phyloP scores from a whole-genome alignment of 352 stramenopile genomes.

The Globisporangium paroecandrum region DNA sequence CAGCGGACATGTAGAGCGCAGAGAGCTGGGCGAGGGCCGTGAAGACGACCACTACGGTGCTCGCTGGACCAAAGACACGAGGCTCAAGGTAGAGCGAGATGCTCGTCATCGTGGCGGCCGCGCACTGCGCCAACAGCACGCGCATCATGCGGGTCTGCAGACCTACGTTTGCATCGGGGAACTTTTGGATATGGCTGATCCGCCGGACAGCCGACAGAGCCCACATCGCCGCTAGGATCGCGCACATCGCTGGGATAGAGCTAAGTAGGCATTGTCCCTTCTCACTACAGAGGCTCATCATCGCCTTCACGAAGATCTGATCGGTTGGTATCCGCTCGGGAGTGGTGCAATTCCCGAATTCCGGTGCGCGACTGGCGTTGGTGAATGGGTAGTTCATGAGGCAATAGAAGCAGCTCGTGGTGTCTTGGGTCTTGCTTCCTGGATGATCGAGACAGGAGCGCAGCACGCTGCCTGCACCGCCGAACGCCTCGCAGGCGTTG shows the following conservation, averaged over 20 bases:
- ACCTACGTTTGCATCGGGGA: constrained; percentile 41
- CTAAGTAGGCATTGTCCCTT: constrained; percentile 33
- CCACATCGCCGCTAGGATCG: constrained; percentile 33
- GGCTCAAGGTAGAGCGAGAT: constrained; percentile 28
- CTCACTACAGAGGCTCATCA: constrained; percentile 49
- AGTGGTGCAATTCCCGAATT: background rate
- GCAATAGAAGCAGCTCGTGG: background rate
- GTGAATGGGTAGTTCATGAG: background rate
- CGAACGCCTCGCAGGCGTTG: constrained; percentile 54
- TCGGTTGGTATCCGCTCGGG: background rate
- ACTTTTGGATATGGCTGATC: constrained; percentile 43
- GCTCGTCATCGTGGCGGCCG: constrained; percentile 29
- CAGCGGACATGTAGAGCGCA: constrained; percentile 38
- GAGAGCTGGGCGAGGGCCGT: constrained; percentile 37
- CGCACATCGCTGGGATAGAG: constrained; percentile 31
- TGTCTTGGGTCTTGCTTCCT: constrained; percentile 11
- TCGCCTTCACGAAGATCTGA: constrained; percentile 34
- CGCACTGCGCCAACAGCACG: constrained; percentile 32
- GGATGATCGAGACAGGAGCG: constrained; percentile 38
- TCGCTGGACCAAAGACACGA: constrained; percentile 30
- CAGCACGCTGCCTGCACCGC: constrained; percentile 36
- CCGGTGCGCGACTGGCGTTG: background rate
- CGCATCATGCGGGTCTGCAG: constrained; percentile 55
- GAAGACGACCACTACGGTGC: constrained; percentile 32
- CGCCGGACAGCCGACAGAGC: constrained; percentile 34